These are phyloP conservation scores for Amoebophrya sp. DNA, from an alignment of 169 alveolate species.

Conservation along the genomic window DNA sequence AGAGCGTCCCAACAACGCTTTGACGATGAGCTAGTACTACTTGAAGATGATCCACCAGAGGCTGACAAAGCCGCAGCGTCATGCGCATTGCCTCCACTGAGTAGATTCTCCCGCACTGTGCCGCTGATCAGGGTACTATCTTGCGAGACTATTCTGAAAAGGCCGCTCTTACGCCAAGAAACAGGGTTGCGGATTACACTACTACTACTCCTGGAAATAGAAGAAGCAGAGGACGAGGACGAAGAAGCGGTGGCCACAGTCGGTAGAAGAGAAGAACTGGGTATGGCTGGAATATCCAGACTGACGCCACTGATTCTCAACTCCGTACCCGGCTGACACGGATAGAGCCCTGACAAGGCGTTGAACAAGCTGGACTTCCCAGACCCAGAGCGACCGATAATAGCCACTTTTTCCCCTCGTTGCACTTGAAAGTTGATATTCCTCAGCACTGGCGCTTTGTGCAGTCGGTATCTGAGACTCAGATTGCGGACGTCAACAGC, in stretches of 20 bases:
- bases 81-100: conserved; percentile 22
- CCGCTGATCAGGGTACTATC: conserved; percentile 38
- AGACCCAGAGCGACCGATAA: conserved; percentile 41
- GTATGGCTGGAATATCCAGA: too few relatives aligned
- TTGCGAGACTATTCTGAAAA: conserved; percentile 39
- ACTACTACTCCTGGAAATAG: not conserved
- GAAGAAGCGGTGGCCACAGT: too few relatives aligned
- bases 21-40: too few relatives aligned
- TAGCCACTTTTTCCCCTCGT: conserved; percentile 32
- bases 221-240: too few relatives aligned
- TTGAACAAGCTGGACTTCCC: conserved; percentile 45
- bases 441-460: conserved; percentile 30
- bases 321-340: not conserved
- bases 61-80: not conserved
- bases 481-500: not conserved
- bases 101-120: conserved; percentile 33
- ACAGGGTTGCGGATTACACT: not conserved
- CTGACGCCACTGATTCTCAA: not conserved
- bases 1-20: conserved; percentile 39
- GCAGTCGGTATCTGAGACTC: conserved; percentile 41
- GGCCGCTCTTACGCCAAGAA: too few relatives aligned
- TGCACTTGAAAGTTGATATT: conserved; percentile 19
- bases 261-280: too few relatives aligned
- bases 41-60: not conserved
- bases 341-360: not conserved